Evolutionary conservation across 1,139 yeast genomes (phyloP), one percentile per base, ranked within the genome.

Genomic region (Diutina siamensis): DNA sequence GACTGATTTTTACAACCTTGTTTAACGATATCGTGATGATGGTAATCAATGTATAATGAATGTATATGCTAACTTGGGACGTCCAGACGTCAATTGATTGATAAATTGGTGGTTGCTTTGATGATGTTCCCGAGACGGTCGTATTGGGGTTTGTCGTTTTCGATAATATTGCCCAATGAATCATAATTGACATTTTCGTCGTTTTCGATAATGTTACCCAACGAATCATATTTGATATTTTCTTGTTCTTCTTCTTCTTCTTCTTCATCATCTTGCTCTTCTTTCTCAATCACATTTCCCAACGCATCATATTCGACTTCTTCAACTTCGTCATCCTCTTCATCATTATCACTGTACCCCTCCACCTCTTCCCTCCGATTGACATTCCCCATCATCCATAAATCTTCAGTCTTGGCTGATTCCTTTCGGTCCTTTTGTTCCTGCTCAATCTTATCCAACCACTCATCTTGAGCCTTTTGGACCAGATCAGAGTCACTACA

Each of bases 401-500:
- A 64, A 61, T 85, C 95, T 18, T 68, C 80, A 17, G 66, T 71
- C 32, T 73, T 70, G 8, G 71, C 72, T 47, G 64, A 58, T 48
- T 65, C 70, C 55, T 79, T 78, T 48, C 95, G 70, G 46, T 80
- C 82, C 50, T 72, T 72, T 21, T 76, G 76, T 54, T 86, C 97
- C 46, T 69, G 63, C 48, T 85, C 94, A 12, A 87, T 64, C 56
- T 71, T 71, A 25, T 68, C 76, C 54, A 89, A 63, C 86, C 94
- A 92, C 34, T 67, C 77, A 32, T 80, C 80, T 61, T 92, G 94
- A 0, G 92, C 96, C 44, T 60, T 63, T 46, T 73, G 68, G 0
- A 94, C 79, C 9, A 92, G 82, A 3, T 73, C 88, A 1, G 84
- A 74, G 55, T 92, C 96, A 0, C 89, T 78, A 61, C 98, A 92